A percentile compares a stretch with the other conserved stretches of the same genome.
phyloP scores from a whole-genome alignment of 805 yeast species.

The Myxozyma neotropica region DNA sequence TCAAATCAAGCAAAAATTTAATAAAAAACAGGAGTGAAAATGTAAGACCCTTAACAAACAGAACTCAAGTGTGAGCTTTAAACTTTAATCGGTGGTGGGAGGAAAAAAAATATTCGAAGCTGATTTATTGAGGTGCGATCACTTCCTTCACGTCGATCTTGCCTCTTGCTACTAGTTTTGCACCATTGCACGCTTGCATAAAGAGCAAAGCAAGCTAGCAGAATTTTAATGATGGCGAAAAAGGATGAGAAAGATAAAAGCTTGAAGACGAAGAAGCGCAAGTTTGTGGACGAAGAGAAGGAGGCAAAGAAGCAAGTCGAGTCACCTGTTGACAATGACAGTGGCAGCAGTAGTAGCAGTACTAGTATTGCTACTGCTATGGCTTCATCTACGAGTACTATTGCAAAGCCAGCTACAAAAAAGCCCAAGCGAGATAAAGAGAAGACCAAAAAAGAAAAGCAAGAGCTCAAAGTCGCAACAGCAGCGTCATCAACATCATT shows the following conservation, averaged over 20 bases:
- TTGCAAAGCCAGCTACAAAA: not conserved
- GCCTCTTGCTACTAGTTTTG: too few relatives aligned
- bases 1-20: too few relatives aligned
- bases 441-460: not conserved
- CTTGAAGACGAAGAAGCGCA: not conserved
- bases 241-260: not conserved
- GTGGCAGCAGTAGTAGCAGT: not conserved
- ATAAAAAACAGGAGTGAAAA: too few relatives aligned
- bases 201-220: too few relatives aligned
- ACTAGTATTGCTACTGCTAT: not conserved
- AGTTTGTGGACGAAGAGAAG: not conserved
- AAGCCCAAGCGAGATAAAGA: constrained; percentile 6
- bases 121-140: not conserved
- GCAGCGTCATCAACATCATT: not conserved
- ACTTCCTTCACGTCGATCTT: too few relatives aligned
- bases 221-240: not conserved
- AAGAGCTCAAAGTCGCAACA: not conserved
- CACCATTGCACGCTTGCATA: too few relatives aligned
- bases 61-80: not conserved
- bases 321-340: not conserved
- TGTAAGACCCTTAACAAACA: too few relatives aligned
- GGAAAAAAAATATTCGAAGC: too few relatives aligned
- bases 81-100: not conserved
- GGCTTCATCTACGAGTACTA: not conserved
- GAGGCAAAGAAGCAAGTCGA: not conserved